A percentile compares a stretch with the other conserved stretches of the same genome.
phyloP scores from a whole-genome alignment of 192 early-diverging fungal genomes.

The Podila epicladia region DNA sequence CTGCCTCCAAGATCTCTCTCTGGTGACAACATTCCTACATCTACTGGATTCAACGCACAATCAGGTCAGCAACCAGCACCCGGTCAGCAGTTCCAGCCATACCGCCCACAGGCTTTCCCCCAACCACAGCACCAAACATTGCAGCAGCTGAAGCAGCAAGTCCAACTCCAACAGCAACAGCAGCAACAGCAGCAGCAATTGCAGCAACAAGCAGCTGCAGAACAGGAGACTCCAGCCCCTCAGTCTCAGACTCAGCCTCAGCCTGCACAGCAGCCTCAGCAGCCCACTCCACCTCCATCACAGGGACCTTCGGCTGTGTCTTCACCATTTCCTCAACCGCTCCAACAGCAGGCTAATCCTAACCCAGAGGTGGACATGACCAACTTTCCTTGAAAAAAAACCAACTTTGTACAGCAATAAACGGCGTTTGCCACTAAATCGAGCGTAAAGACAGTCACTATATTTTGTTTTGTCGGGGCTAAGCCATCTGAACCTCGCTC shows the following conservation, averaged over 20 bases:
- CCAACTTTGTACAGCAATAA: not conserved
- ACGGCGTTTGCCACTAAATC: too few relatives aligned
- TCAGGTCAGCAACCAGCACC: conserved; percentile 1
- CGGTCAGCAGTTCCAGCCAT: conserved; percentile 14
- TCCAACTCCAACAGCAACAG: conserved; percentile 9
- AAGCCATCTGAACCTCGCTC: not conserved
- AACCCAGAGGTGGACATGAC: conserved; percentile 25
- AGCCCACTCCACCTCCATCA: not conserved
- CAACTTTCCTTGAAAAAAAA: conserved; percentile 15
- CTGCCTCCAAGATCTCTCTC: conserved; percentile 32
- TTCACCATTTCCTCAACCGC: not conserved
- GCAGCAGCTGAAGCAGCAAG: conserved; percentile 36
- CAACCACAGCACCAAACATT: conserved; percentile 35
- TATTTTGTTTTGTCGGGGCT: too few relatives aligned
- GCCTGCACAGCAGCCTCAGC: conserved; percentile 4
- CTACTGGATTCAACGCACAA: conserved; percentile 4
- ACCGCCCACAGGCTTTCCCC: conserved; percentile 20
- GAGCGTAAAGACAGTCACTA: too few relatives aligned
- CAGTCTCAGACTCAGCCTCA: not conserved
- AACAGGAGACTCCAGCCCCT: not conserved
- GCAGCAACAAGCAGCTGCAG: conserved; percentile 6
- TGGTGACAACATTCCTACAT: conserved; percentile 25
- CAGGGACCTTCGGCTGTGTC: not conserved
- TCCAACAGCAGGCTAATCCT: conserved; percentile 9
- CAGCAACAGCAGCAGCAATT: conserved; percentile 25